Conservation (phyloP, 2,329 filamentous ascomycete species). For the Alternaria arborescens region DNA sequence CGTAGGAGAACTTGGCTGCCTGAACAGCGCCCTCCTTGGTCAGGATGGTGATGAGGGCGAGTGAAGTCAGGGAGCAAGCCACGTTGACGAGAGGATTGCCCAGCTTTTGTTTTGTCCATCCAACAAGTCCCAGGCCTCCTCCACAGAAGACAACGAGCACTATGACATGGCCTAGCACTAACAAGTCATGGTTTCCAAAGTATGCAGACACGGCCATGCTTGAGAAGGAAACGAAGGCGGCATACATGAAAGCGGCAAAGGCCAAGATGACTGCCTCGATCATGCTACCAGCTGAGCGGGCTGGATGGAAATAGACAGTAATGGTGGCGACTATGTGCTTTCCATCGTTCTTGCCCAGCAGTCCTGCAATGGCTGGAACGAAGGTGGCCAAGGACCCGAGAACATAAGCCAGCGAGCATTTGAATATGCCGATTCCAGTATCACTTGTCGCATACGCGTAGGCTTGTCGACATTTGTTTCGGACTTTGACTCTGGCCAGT, state of each 20-base stretch:
- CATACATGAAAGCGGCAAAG: slow-evolving; percentile 79
- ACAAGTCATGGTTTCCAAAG: slow-evolving; percentile 73
- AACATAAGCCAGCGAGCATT: slow-evolving; percentile 90
- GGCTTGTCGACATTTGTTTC: slow-evolving; percentile 43
- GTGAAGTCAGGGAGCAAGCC: slow-evolving; percentile 78
- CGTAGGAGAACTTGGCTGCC: slow-evolving; percentile 79
- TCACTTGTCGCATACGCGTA: slow-evolving; percentile 73
- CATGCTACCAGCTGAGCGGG: slow-evolving; percentile 87
- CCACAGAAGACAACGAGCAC: slow-evolving; percentile 86
- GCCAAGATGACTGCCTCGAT: slow-evolving; percentile 82
- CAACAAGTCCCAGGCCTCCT: slow-evolving; percentile 84
- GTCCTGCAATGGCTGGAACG: slow-evolving; percentile 73
- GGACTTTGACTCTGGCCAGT: slow-evolving; percentile 47
- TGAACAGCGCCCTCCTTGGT: slow-evolving; percentile 93
- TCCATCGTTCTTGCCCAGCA: slow-evolving; percentile 84
- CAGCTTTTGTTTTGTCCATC: slow-evolving; percentile 83
- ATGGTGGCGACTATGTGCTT: slow-evolving; percentile 95
- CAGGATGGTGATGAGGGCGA: slow-evolving; percentile 87
- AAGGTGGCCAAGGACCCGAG: slow-evolving; percentile 88
- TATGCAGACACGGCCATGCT: slow-evolving; percentile 90
- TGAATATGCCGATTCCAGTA: slow-evolving; percentile 81
- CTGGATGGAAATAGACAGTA: slow-evolving; percentile 94
- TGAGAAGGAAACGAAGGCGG: slow-evolving; percentile 75
- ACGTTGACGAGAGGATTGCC: slow-evolving; percentile 84
- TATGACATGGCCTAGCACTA: slow-evolving; percentile 77